Evolutionary conservation across 192 early-diverging fungal genomes (phyloP), one percentile per base, ranked within the genome.

Genomic region (Coemansia sp.): DNA sequence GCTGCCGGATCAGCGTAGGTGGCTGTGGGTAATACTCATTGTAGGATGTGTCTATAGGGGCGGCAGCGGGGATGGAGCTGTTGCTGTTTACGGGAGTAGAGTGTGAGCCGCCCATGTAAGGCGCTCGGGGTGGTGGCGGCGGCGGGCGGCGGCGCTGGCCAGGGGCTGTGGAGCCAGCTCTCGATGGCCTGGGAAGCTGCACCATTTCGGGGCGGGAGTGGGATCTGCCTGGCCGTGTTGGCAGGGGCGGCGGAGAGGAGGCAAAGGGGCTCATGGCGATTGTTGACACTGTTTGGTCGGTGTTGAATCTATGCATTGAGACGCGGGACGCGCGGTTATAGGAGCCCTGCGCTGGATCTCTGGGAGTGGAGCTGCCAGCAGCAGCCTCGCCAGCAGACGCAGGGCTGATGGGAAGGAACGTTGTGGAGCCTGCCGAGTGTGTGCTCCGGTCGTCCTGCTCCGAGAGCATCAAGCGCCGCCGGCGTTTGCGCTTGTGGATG

Each of bases 151-250:
- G 60, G 9, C 60, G 60, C 12, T 20, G 60, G 39, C 51, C 51
- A 8, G 24, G 14, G 34, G 30, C 57, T 8, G 35, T 18, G 57
- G 57, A 38, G 0, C 35, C 10, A 4, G 5, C 8, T 38, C 57
- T 35, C 14, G 57, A 59, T n/a, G 57, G 35, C 18, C 14, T 34
- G 16, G 30, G 57, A 9, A 58, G 18, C 64, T 66, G 64, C 35
- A 34, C 53, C 64, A 66, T 66, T 35, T 66, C 57, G 11, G 57
- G 57, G 34, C 57, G 14, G 8, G 34, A 10, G 55, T 30, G 5
- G 23, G 55, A 9, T 56, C 55, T 59, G 35, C 9, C 9, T n/a
- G 57, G 6, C 15, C 14, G 5, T 4, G 16, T 59, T 15, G 33
- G 57, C 35, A 18, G 35, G 34, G 14, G 51, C 1, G 57, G 57